These are phyloP conservation scores for Candida pseudoglaebosa DNA, from an alignment of 805 yeast genomes.

Conservation along the genomic window DNA sequence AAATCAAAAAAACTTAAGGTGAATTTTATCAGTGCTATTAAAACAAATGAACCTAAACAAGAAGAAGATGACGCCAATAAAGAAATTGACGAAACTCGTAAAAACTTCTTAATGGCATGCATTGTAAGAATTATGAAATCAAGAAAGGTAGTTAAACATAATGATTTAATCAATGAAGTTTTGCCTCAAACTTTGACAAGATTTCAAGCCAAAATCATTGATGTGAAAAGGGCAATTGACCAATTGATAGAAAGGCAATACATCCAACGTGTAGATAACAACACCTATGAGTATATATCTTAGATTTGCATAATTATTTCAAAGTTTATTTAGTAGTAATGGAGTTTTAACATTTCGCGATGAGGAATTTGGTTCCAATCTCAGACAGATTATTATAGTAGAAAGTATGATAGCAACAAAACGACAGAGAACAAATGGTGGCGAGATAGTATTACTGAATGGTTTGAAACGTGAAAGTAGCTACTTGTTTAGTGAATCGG, in stretches of 20 bases:
- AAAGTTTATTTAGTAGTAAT: not conserved
- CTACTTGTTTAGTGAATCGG: conserved; percentile 21
- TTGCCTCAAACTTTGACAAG: conserved; percentile 78
- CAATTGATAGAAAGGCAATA: conserved; percentile 82
- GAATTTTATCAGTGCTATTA: conserved; percentile 64
- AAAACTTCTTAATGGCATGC: conserved; percentile 83
- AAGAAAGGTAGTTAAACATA: conserved; percentile 73
- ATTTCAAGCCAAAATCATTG: conserved; percentile 81
- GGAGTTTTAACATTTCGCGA: not conserved
- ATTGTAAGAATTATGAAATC: conserved; percentile 97
- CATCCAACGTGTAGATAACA: conserved; percentile 69
- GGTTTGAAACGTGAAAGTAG: not conserved
- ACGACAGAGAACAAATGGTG: not conserved
- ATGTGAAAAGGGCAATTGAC: conserved; percentile 84
- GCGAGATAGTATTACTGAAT: not conserved
- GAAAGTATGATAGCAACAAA: too few relatives aligned
- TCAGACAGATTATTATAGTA: too few relatives aligned
- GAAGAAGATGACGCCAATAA: conserved; percentile 72
- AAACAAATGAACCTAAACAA: conserved; percentile 53
- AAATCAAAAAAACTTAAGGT: conserved; percentile 80
- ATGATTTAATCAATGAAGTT: conserved; percentile 79
- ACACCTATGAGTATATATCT: conserved; percentile 78
- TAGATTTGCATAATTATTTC: conserved; percentile 19
- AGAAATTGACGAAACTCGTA: conserved; percentile 83
- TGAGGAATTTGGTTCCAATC: too few relatives aligned